These are phyloP conservation scores for Lagerstroemia speciosa DNA, from an alignment of 345 rosid species.

Conservation along the genomic window DNA sequence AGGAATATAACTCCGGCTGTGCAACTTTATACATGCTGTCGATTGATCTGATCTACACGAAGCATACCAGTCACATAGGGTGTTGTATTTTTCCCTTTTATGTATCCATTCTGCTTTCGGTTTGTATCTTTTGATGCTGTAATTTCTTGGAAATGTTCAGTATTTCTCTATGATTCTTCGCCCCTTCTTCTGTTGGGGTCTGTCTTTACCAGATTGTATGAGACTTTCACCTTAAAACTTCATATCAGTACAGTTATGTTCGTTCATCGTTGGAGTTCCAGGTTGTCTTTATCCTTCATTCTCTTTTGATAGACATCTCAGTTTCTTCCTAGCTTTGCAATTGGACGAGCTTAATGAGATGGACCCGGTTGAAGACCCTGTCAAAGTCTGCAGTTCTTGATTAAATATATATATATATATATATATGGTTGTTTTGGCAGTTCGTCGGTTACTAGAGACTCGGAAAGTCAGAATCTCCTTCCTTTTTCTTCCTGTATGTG, in stretches of 20 bases:
- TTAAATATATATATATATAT: too few relatives aligned
- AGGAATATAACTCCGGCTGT: background rate
- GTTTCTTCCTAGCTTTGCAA: too few relatives aligned
- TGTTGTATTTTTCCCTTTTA: background rate
- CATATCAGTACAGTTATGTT: too few relatives aligned
- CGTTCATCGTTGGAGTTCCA: too few relatives aligned
- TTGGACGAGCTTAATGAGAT: too few relatives aligned
- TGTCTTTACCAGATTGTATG: conserved; percentile 33
- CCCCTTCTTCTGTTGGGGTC: conserved; percentile 15
- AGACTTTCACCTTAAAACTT: conserved; percentile 29
- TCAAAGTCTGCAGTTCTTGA: too few relatives aligned
- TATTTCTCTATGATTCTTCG: conserved; percentile 22
- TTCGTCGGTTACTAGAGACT: too few relatives aligned
- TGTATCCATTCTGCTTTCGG: background rate
- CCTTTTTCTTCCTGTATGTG: too few relatives aligned
- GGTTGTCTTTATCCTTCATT: too few relatives aligned
- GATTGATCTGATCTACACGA: background rate
- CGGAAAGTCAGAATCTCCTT: background rate
- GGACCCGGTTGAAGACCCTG: too few relatives aligned
- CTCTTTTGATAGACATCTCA: too few relatives aligned
- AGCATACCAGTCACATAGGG: background rate
- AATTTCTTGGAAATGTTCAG: conserved; percentile 22
- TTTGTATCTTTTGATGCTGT: background rate
- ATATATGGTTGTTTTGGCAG: too few relatives aligned
- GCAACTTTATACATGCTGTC: conserved; percentile 5